phyloP scores from a whole-genome alignment of 345 rosid species.

The Adansonia digitata region DNA sequence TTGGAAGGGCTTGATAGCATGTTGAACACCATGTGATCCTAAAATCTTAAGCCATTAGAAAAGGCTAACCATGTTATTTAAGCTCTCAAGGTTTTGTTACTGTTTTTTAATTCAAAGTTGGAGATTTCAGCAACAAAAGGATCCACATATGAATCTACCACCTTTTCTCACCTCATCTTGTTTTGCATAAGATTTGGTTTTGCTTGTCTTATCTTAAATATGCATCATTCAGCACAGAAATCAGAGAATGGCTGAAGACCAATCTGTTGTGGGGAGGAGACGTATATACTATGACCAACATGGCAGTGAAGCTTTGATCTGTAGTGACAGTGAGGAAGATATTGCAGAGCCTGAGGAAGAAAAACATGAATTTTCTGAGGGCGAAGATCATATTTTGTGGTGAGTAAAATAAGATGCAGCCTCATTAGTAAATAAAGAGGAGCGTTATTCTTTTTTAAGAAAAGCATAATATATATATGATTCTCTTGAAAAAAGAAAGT shows the following conservation, averaged over 20 bases:
- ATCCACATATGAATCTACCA: not conserved
- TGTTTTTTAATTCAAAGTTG: not conserved
- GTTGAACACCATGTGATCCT: not conserved
- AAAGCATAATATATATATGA: too few relatives aligned
- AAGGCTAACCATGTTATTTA: not conserved
- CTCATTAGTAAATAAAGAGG: not conserved
- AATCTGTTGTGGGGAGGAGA: slow-evolving; percentile 97
- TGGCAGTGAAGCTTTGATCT: slow-evolving; percentile 90
- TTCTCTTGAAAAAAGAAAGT: not conserved
- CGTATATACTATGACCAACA: slow-evolving; percentile 92
- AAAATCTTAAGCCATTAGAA: not conserved
- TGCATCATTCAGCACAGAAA: slow-evolving; percentile 62
- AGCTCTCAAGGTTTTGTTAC: not conserved
- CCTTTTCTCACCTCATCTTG: not conserved
- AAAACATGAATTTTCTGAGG: slow-evolving; percentile 75
- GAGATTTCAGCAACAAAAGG: not conserved
- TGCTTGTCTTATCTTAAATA: slow-evolving; percentile 35
- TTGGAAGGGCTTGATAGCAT: not conserved
- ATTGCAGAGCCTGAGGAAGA: slow-evolving; percentile 70
- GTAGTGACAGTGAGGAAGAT: slow-evolving; percentile 97
- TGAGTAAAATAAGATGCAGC: slow-evolving; percentile 28
- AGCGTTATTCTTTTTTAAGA: not conserved
- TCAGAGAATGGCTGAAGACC: slow-evolving; percentile 99
- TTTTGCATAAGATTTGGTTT: slow-evolving; percentile 22
- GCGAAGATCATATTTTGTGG: slow-evolving; percentile 82